phyloP scores from a whole-genome alignment of 768 basidiomycete species.

The Cyclocybe aegerita region DNA sequence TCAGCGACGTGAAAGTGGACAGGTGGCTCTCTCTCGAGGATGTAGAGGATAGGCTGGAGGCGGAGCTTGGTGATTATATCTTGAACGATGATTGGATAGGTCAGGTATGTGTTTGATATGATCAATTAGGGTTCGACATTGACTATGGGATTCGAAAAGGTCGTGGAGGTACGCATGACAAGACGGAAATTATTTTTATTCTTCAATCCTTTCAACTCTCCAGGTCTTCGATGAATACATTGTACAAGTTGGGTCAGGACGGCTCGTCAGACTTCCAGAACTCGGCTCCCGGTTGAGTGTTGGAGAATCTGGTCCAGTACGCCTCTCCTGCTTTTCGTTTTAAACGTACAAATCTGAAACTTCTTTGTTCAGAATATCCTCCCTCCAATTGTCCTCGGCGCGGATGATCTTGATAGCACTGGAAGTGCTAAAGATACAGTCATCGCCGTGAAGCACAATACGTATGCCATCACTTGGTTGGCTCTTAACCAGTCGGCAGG shows the following conservation, averaged over 20 bases:
- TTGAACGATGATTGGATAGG: slow-evolving; percentile 86
- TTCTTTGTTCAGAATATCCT: slow-evolving; percentile 56
- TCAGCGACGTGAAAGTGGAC: slow-evolving; percentile 56
- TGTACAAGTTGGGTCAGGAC: slow-evolving; percentile 62
- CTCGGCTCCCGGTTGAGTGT: slow-evolving; percentile 73
- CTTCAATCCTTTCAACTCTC: not conserved
- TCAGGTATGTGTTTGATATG: slow-evolving; percentile 55
- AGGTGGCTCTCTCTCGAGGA: slow-evolving; percentile 65
- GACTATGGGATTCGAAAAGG: slow-evolving; percentile 34
- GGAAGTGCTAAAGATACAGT: slow-evolving; percentile 60
- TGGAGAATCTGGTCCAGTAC: slow-evolving; percentile 73
- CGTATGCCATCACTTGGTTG: slow-evolving; percentile 82
- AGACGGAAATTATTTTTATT: slow-evolving; percentile 1
- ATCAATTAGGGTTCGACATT: slow-evolving; percentile 1
- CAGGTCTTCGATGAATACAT: slow-evolving; percentile 85
- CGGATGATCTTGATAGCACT: slow-evolving; percentile 46
- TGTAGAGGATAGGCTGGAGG: slow-evolving; percentile 53
- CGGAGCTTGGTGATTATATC: slow-evolving; percentile 82
- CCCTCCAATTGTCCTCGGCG: slow-evolving; percentile 46
- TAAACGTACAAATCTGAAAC: not conserved
- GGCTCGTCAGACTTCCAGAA: slow-evolving; percentile 74
- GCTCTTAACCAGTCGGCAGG: slow-evolving; percentile 84
- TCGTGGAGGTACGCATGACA: slow-evolving; percentile 66
- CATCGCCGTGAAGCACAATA: slow-evolving; percentile 70
- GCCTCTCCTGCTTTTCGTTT: slow-evolving; percentile 21